Evolutionary conservation across 495 filamentous ascomycete species (phyloP), one percentile per base, ranked within the genome.

Genomic region (Tuber umbilicatum): DNA sequence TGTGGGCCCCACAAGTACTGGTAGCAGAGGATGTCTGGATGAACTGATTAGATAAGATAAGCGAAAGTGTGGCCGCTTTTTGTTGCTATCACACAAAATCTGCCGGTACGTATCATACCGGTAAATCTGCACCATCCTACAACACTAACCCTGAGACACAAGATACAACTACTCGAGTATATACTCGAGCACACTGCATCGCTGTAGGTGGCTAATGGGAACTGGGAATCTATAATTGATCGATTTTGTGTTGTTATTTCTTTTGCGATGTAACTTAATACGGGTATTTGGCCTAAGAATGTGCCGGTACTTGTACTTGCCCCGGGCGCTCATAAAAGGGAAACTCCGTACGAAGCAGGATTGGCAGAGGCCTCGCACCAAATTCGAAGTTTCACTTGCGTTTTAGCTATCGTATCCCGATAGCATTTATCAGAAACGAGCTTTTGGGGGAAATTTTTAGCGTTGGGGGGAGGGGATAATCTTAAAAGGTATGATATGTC

Each of bases 1-100:
- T n/a, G 35, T 27, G 27, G 12, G 55, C 31, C 50, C 50, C 35
- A 14, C n/a, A 2, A 10, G 9, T 14, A 60, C n/a, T 10, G 50
- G 50, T 27, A 35, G 55, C 31, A 31, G 55, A 35, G 55, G 55
- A 35, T 64, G 55, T 6, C 55, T 35, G 27, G 55, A 19, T 35
- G 19, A 31, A 19, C n/a, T 64, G 55, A 64, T 64, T 64, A 64
- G 55, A 64, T 64, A 64, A 64, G 55, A 64, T 17, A 35, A 64
- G 55, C 3, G 27, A 64, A 64, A 35, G 55, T 64, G 27, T 64
- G 12, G 55, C 27, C 55, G 2, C 12, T 60, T 60, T 64, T 64
- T 35, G 12, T 64, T 64, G 55, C 2, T 17, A 64, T 16, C 50
- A 12, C 27, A 27, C 9, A 10, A 27, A 10, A 47, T 9, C 5